phyloP scores from a whole-genome alignment of 2,329 filamentous ascomycete species.

The Penicillium sp. region DNA sequence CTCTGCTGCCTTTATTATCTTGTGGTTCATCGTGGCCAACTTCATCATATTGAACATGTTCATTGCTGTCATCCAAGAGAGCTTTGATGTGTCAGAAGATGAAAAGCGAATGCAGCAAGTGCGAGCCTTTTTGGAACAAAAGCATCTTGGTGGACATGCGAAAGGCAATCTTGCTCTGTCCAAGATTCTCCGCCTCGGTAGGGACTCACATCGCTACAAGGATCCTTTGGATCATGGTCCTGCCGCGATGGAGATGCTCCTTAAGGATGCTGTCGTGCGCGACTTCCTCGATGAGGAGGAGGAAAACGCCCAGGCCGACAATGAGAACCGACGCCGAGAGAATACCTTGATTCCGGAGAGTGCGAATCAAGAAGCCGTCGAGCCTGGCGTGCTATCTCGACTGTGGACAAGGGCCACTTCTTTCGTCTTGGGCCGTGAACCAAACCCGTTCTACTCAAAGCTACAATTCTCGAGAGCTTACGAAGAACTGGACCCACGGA shows the following conservation, averaged over 20 bases:
- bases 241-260: constrained; percentile 90
- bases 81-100: constrained; percentile 97
- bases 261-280: constrained; percentile 92
- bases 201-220: constrained; percentile 62
- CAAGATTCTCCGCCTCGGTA: constrained; percentile 62
- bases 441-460: constrained; percentile 92
- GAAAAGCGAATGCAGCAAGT: constrained; percentile 97
- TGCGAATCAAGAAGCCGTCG: constrained; percentile 47
- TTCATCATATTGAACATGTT: constrained; percentile 99
- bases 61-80: constrained; percentile 99
- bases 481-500: constrained; percentile 78
- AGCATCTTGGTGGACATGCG: constrained; percentile 71
- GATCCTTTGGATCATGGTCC: constrained; percentile 92
- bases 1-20: constrained; percentile 82
- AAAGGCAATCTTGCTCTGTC: constrained; percentile 68
- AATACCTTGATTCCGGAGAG: constrained; percentile 29
- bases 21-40: constrained; percentile 94
- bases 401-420: constrained; percentile 63
- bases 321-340: constrained; percentile 28
- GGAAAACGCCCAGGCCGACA: constrained; percentile 21
- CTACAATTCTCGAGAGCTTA: constrained; percentile 71
- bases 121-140: constrained; percentile 88
- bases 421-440: constrained; percentile 66
- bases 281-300: constrained; percentile 85
- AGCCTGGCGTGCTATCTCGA: constrained; percentile 61